A percentile compares a stretch with the other conserved stretches of the same genome.
Evolutionary conservation across 345 rosid species (phyloP).

Genomic region (Lumnitzera racemosa): DNA sequence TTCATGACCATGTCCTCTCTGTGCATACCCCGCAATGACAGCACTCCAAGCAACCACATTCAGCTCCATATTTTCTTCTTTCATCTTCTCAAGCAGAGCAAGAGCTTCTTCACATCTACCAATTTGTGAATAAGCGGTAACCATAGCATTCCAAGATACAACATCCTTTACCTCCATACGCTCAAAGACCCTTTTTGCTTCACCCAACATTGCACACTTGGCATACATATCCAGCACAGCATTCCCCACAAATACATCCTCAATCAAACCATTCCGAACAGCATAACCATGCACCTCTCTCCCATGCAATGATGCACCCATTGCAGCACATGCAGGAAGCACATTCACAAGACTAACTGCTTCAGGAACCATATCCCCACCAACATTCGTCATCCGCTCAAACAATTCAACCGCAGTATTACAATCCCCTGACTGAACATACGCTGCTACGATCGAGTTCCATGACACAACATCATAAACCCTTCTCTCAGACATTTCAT

Average conservation of each 20-base stretch:
- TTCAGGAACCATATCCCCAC: conserved; percentile 32
- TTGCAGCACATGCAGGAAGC: conserved; percentile 54
- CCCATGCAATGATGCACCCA: conserved; percentile 33
- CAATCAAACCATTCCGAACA: conserved; percentile 34
- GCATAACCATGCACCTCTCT: conserved; percentile 58
- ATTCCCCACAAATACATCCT: conserved; percentile 63
- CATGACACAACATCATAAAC: conserved; percentile 62
- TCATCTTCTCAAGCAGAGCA: conserved; percentile 53
- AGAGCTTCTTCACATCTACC: conserved; percentile 66
- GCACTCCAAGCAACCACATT: conserved; percentile 90
- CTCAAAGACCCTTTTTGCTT: conserved; percentile 47
- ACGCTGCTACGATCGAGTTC: conserved; percentile 61
- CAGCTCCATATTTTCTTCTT: conserved; percentile 38
- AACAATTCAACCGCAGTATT: conserved; percentile 39
- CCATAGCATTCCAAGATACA: conserved; percentile 88
- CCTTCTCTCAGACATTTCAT: conserved; percentile 39
- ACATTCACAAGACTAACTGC: conserved; percentile 62
- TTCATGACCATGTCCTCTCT: conserved; percentile 55
- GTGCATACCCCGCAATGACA: conserved; percentile 81
- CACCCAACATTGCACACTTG: conserved; percentile 59
- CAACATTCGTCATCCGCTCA: conserved; percentile 29
- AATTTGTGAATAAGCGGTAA: conserved; percentile 67
- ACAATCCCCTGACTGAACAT: conserved; percentile 40
- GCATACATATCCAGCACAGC: conserved; percentile 85
- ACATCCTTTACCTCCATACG: conserved; percentile 59